Evolutionary conservation across 2,329 filamentous ascomycete genomes (phyloP), one percentile per base, ranked within the genome.

Genomic region (Sarocladiaceae sp.): DNA sequence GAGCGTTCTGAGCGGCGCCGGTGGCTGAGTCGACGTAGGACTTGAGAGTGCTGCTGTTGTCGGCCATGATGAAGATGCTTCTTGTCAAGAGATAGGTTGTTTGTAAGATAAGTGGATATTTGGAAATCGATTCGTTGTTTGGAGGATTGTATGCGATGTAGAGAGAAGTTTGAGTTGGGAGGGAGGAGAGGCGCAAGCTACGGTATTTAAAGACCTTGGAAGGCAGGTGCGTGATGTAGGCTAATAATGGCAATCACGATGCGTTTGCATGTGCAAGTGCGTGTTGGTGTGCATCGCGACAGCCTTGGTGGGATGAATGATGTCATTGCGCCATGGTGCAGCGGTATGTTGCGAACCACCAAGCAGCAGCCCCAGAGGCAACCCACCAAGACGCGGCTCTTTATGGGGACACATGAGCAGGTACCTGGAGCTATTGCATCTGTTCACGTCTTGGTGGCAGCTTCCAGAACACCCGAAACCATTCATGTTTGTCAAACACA

Each of bases 11-110:
- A 50, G 85, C 80, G 52, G 84, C 76, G 59, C 88, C 89, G 33
- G 83, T 78, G 62, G 87, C 88, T 13, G 80, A 80, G 78, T 92
- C 86, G 60, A 89, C 65, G 72, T 85, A 86, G 53, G 88, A 87
- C 77, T 93, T 82, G 64, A 92, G 78, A 57, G 91, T 94, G 57
- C 90, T 95, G 59, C 64, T 61, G 52, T 62, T 60, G 57, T 65
- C 64, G 57, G 63, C 57, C 64, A 69, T 65, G 58, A 25, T 60
- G 53, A 25, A n/a, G n/a, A n/a, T n/a, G n/a, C n/a, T n/a, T n/a
- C n/a, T n/a, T n/a, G n/a, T n/a, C n/a, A n/a, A n/a, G n/a, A n/a
- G 4, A 36, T 18, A 44, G 12, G 18, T 49, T 29, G 23, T 20
- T 53, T n/a, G 28, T 18, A 22, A n/a, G n/a, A n/a, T n/a, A n/a